phyloP scores from a whole-genome alignment of 305 asterid species.

The Plantago rigida region DNA sequence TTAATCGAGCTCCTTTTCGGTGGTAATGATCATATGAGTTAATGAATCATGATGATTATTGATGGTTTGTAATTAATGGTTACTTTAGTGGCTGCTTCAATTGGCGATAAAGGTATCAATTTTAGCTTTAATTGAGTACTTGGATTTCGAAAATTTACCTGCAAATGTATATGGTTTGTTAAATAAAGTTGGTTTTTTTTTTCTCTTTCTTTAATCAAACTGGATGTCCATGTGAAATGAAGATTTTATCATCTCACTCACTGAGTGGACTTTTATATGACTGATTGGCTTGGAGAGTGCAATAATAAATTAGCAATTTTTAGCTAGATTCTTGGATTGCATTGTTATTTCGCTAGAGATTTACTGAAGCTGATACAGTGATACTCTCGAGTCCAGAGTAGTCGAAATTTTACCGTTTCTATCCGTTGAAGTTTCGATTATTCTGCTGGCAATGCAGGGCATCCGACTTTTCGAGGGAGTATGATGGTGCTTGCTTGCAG shows the following conservation, averaged over 20 bases:
- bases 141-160: background rate
- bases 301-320: no score
- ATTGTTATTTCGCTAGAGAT: background rate
- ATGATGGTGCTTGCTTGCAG: slow-evolving; percentile 85
- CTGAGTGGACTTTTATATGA: no score
- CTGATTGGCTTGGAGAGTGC: no score
- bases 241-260: no score
- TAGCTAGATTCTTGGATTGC: background rate
- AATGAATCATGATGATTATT: background rate
- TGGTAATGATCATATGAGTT: slow-evolving; percentile 3
- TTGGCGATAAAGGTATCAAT: slow-evolving; percentile 29
- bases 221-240: background rate
- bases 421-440: slow-evolving; percentile 11
- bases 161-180: background rate
- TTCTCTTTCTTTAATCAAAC: no score
- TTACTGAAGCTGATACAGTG: no score
- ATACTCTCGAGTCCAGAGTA: background rate
- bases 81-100: slow-evolving; percentile 39
- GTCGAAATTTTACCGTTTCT: slow-evolving; percentile 10
- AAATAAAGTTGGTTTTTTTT: no score
- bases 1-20: no score
- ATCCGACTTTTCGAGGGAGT: slow-evolving; percentile 68
- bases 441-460: slow-evolving; percentile 49
- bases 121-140: slow-evolving; percentile 9
- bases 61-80: slow-evolving; percentile 20